A percentile compares a stretch with the other conserved stretches of the same genome.
phyloP scores from a whole-genome alignment of 495 filamentous ascomycete species.

The Viridothelium virens region DNA sequence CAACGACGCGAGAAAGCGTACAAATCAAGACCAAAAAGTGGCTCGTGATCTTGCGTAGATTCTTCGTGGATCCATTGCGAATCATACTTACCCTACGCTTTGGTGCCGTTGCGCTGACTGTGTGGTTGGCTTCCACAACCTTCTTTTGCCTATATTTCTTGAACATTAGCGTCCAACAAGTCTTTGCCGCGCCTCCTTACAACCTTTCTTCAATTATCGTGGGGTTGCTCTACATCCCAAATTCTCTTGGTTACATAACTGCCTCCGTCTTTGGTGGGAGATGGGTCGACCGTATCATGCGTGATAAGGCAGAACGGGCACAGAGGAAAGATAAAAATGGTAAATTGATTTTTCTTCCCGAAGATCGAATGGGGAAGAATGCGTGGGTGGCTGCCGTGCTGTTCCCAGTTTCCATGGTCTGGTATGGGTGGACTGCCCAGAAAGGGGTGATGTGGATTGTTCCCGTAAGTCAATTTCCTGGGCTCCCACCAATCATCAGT shows the following conservation, averaged over 20 bases:
- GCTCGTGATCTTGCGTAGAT: constrained; percentile 50
- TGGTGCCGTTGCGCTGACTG: constrained; percentile 68
- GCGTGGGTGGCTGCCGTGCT: constrained; percentile 72
- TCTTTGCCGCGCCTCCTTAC: constrained; percentile 69
- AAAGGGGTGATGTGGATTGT: constrained; percentile 53
- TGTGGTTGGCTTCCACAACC: constrained; percentile 74
- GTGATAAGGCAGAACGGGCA: constrained; percentile 64
- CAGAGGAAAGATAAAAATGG: constrained; percentile 62
- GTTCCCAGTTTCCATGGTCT: constrained; percentile 60
- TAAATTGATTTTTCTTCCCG: constrained; percentile 63
- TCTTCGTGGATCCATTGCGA: constrained; percentile 71
- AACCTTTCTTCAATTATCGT: constrained; percentile 64
- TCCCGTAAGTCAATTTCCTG: constrained; percentile 45
- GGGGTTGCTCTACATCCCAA: constrained; percentile 75
- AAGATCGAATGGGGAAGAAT: constrained; percentile 87
- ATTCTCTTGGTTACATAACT: constrained; percentile 68
- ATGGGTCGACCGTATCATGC: constrained; percentile 91
- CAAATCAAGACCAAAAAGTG: constrained; percentile 46
- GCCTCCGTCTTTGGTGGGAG: constrained; percentile 66
- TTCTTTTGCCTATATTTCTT: constrained; percentile 79
- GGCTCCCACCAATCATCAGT: not conserved
- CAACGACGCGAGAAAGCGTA: constrained; percentile 57
- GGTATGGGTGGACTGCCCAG: constrained; percentile 60
- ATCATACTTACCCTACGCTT: constrained; percentile 74
- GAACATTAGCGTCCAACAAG: constrained; percentile 74